These are phyloP conservation scores for Fusarium coicis DNA, from an alignment of 2,329 filamentous ascomycete genomes.

Conservation along the genomic window DNA sequence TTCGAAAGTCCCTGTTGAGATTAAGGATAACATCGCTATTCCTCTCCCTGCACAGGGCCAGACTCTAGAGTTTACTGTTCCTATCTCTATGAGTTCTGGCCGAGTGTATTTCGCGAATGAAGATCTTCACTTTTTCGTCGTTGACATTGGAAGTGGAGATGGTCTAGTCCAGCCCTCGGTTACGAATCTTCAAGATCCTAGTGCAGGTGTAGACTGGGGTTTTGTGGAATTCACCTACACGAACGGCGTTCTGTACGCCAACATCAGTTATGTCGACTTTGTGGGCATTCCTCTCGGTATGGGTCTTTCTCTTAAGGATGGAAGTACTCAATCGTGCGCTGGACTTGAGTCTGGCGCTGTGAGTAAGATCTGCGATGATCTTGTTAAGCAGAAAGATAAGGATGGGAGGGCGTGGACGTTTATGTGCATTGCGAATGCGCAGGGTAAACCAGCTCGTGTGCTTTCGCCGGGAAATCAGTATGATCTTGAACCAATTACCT, in stretches of 20 bases:
- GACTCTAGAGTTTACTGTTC: conserved; percentile 53
- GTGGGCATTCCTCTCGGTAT: conserved; percentile 63
- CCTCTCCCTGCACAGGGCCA: conserved; percentile 52
- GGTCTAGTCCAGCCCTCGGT: conserved; percentile 61
- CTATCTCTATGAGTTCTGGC: conserved; percentile 54
- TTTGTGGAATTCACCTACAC: conserved; percentile 62
- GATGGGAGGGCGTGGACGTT: conserved; percentile 58
- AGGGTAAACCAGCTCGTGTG: conserved; percentile 55
- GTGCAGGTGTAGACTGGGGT: conserved; percentile 58
- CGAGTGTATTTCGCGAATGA: conserved; percentile 60
- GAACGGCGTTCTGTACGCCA: conserved; percentile 55
- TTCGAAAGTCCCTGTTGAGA: conserved; percentile 49
- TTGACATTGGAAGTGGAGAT: conserved; percentile 46
- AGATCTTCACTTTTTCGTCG: conserved; percentile 55
- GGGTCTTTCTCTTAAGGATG: conserved; percentile 52
- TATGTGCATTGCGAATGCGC: conserved; percentile 54
- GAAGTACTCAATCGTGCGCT: conserved; percentile 51
- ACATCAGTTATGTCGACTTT: conserved; percentile 64
- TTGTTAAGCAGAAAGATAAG: conserved; percentile 49
- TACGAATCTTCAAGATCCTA: conserved; percentile 56
- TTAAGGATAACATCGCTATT: conserved; percentile 56
- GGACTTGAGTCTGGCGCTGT: conserved; percentile 54
- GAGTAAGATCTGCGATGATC: conserved; percentile 53
- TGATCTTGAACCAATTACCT: conserved; percentile 48
- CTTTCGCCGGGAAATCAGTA: conserved; percentile 57